phyloP scores from a whole-genome alignment of 2,329 filamentous ascomycete species.

The Xylariaceae sp. region DNA sequence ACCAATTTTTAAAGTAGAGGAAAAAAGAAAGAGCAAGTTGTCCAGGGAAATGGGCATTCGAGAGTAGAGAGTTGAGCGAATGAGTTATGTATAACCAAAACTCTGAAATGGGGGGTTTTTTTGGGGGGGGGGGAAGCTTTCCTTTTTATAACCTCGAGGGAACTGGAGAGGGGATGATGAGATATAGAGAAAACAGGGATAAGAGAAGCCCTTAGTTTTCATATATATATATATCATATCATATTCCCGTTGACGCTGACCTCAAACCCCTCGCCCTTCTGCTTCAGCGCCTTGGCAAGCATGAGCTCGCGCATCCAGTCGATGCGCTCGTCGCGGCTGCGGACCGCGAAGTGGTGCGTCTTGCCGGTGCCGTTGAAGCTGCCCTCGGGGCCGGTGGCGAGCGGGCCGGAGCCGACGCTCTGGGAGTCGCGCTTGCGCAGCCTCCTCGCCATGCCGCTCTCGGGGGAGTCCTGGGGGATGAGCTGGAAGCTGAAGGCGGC shows the following conservation, averaged over 20 bases:
- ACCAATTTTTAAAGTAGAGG: conserved; percentile 3
- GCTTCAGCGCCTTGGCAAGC: conserved; percentile 85
- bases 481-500: conserved; percentile 85
- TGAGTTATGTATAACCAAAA: no score
- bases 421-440: conserved; percentile 61
- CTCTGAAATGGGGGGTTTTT: no score
- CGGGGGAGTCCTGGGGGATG: conserved; percentile 70
- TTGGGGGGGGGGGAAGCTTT: no score
- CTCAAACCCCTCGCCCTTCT: conserved; percentile 83
- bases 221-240: conserved; percentile 65
- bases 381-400: conserved; percentile 39
- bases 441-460: conserved; percentile 50
- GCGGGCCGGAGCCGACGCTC: conserved; percentile 43
- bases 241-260: conserved; percentile 81
- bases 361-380: conserved; percentile 70
- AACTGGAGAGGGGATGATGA: no score
- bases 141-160: no score
- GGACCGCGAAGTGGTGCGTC: conserved; percentile 93
- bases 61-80: no score
- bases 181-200: no score
- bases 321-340: conserved; percentile 84
- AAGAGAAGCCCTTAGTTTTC: no score
- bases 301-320: conserved; percentile 97
- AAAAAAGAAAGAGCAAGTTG: conserved; percentile 12
- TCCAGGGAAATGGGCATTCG: no score